Percentiles rank a stretch among this genome's conserved stretches.
Evolutionary conservation across 1,139 yeast genomes (phyloP).

Genomic region (Saccharomycopsis hybrid): DNA sequence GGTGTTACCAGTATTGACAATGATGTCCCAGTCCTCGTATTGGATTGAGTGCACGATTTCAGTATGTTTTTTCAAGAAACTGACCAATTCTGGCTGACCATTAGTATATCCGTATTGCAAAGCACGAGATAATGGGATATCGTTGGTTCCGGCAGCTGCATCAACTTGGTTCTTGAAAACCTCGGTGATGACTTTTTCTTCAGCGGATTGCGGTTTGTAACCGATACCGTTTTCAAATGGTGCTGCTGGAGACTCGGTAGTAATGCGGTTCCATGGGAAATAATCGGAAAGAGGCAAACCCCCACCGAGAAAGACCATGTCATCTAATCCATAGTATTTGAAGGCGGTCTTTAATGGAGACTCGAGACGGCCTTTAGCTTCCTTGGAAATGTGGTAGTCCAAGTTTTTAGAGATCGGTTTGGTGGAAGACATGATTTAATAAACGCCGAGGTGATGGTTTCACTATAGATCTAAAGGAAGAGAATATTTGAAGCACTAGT

Average conservation of each 20-base stretch:
- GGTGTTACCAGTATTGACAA: conserved; percentile 74
- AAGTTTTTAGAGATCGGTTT: conserved; percentile 56
- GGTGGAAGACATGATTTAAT: no score
- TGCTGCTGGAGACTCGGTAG: conserved; percentile 66
- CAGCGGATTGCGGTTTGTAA: conserved; percentile 51
- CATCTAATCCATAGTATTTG: conserved; percentile 66
- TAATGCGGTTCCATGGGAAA: conserved; percentile 81
- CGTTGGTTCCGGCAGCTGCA: conserved; percentile 38
- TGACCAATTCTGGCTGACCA: conserved; percentile 66
- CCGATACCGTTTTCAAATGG: conserved; percentile 75
- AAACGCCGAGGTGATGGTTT: no score
- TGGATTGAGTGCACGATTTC: conserved; percentile 50
- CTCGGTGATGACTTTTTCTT: conserved; percentile 36
- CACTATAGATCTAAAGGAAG: no score
- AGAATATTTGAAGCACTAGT: no score
- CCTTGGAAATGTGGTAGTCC: conserved; percentile 67
- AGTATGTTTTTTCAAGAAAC: conserved; percentile 76
- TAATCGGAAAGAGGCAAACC: conserved; percentile 72
- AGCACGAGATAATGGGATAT: conserved; percentile 74
- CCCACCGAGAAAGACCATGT: conserved; percentile 86
- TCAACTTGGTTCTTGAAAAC: conserved; percentile 41
- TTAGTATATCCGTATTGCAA: conserved; percentile 85
- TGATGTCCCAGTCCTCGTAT: conserved; percentile 62
- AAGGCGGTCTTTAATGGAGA: conserved; percentile 84
- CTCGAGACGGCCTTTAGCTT: conserved; percentile 67